Conservation (phyloP, 2,329 filamentous ascomycete species). For the Sphaerulina musiva region DNA sequence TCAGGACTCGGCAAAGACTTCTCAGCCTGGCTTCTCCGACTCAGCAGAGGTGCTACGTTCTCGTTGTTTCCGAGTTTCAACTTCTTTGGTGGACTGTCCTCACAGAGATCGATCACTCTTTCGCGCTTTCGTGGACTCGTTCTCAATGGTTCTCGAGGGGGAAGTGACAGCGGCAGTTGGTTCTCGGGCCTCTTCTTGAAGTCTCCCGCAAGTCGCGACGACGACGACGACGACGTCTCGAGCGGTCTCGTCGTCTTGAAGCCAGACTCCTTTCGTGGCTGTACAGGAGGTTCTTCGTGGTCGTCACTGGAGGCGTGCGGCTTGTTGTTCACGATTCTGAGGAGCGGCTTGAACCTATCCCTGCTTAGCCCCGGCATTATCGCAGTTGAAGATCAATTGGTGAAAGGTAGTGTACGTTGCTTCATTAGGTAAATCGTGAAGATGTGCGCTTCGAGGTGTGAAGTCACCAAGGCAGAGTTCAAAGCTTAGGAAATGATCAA, state of each 20-base stretch:
- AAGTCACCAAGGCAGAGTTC: not conserved
- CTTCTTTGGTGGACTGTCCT: not conserved
- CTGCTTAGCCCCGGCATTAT: slow-evolving; percentile 6
- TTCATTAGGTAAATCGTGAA: not conserved
- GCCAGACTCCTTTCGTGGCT: not conserved
- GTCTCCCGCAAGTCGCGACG: not conserved
- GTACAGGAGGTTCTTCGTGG: slow-evolving; percentile 28
- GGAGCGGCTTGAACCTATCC: slow-evolving; percentile 19
- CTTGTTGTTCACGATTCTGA: slow-evolving; percentile 31
- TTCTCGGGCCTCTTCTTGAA: not conserved
- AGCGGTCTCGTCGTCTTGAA: not conserved
- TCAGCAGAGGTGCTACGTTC: not conserved
- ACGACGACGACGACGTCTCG: not conserved
- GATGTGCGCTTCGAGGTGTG: not conserved
- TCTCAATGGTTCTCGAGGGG: not conserved
- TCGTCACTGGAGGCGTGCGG: slow-evolving; percentile 35
- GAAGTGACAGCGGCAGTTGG: no score
- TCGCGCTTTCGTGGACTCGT: not conserved
- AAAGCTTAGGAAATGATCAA: not conserved
- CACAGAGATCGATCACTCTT: not conserved
- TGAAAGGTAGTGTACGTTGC: not conserved
- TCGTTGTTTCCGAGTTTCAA: slow-evolving; percentile 1
- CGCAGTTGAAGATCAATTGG: not conserved
- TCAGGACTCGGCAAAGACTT: slow-evolving; percentile 5
- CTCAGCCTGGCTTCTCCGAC: not conserved